Base-by-base conservation (phyloP, 352 stramenopile genomes). In the Phytophthora idaei region DNA sequence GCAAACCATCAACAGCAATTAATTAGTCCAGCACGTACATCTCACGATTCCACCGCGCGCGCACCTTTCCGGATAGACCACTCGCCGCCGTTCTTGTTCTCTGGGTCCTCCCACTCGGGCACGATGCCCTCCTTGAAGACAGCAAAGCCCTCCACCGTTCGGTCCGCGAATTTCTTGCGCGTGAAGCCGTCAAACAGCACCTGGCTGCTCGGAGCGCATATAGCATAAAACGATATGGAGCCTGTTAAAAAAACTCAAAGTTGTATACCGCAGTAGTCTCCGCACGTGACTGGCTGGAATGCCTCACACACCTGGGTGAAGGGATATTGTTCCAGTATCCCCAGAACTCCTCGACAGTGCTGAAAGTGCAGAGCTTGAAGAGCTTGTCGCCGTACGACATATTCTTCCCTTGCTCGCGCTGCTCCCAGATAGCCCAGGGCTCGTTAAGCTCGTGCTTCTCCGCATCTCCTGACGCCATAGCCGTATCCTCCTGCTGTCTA, bases 71-170 rank as follows among this genome's bases (percentile, higher is more conserved):
- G 81, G 45, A 93, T 83, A 1, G 83, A 92, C 89, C 89, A 95
- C 61, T 97, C 90, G 67, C 85, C 91, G 32, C 92, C 92, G 17
- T 85, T 81, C 57, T 91, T 93, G 77, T 97, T 97, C 63, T 90
- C 82, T 4, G 81, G 81, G 69, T 97, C 91, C 67, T 97, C 91
- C 90, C 91, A 97, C 68, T 97, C 82, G 25, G 92, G 92, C 28
- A 80, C 73, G 64, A 97, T 96, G 44, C 91, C 91, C 15, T 95
- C 87, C 61, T 95, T 96, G 76, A 97, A 97, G 32, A 97, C 79
- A 17, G 87, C 93, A 61, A 98, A 98, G 58, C 96, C 96, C 74
- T 98, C 94, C 57, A 99, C 87, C 32, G 90, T 90, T 51, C 94
- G 93, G 59, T 95, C 84, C n/a, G 83, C 78, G 45, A 98, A 90